phyloP scores from a whole-genome alignment of 208 protist genomes.

The Leishmania turanica region DNA sequence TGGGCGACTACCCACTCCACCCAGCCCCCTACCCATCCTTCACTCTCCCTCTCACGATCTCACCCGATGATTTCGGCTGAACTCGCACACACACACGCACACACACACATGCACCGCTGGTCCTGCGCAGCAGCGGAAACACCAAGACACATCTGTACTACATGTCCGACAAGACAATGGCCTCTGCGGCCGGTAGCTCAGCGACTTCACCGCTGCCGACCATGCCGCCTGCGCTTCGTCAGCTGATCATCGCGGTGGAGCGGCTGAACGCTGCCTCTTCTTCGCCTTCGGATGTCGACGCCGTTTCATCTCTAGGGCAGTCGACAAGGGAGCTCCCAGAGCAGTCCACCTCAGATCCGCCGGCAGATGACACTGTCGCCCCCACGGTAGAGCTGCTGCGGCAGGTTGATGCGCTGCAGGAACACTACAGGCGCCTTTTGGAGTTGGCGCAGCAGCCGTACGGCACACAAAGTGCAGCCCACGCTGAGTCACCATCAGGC shows the following conservation, averaged over 20 bases:
- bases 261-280: conserved; percentile 5
- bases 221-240: conserved; percentile 5
- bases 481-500: neutral
- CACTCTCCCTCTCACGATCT: neutral
- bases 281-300: neutral
- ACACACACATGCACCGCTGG: neutral
- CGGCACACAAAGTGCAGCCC: neutral
- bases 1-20: neutral
- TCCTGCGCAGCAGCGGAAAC: neutral
- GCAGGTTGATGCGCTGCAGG: conserved; percentile 33
- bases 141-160: neutral
- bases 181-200: neutral
- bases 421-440: conserved; percentile 35
- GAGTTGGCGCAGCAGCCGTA: conserved; percentile 18
- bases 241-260: conserved; percentile 5
- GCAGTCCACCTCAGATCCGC: neutral
- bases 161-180: neutral
- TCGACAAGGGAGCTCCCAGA: neutral
- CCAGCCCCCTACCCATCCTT: neutral
- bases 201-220: neutral
- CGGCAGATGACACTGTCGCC: neutral
- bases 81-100: neutral
- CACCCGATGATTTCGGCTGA: neutral
- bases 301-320: neutral
- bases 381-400: conserved; percentile 43